Conservation (phyloP, 2,329 filamentous ascomycete genomes). For the Penicillium capsulatum region DNA sequence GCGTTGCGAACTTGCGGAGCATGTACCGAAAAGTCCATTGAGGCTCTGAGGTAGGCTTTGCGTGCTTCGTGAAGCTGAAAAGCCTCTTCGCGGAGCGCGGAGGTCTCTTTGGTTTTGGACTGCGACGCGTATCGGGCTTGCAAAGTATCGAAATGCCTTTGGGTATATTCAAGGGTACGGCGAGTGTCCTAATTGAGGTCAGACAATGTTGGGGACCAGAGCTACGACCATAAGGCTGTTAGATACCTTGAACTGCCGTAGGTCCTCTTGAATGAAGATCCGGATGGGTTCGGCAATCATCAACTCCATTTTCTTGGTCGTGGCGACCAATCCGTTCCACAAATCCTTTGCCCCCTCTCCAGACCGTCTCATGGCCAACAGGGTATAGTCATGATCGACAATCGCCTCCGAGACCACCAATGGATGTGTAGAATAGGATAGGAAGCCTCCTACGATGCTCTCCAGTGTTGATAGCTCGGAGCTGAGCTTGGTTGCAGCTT, state of each 20-base stretch:
- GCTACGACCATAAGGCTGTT: constrained; percentile 3
- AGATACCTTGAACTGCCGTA: constrained; percentile 72
- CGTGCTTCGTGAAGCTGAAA: constrained; percentile 92
- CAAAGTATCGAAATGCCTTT: constrained; percentile 78
- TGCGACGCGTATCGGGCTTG: constrained; percentile 78
- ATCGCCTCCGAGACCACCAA: constrained; percentile 72
- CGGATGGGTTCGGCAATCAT: constrained; percentile 78
- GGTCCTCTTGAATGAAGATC: constrained; percentile 70
- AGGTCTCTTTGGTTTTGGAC: constrained; percentile 90
- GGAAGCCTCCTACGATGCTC: constrained; percentile 69
- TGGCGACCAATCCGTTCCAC: constrained; percentile 71
- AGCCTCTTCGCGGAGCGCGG: constrained; percentile 84
- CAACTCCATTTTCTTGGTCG: constrained; percentile 72
- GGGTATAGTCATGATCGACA: constrained; percentile 91
- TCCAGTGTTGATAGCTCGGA: constrained; percentile 71
- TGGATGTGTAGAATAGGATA: constrained; percentile 71
- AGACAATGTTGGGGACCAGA: constrained; percentile 15
- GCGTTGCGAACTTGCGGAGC: constrained; percentile 79
- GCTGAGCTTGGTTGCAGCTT: constrained; percentile 58
- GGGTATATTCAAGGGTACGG: constrained; percentile 68
- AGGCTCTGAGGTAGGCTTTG: constrained; percentile 83
- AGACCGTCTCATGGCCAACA: constrained; percentile 78
- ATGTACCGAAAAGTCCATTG: constrained; percentile 87
- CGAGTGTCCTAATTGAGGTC: constrained; percentile 57
- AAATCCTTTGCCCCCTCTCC: constrained; percentile 83